Evolutionary conservation across 139 green algal genomes (phyloP).

Genomic region (Chlamydomonas urium): DNA sequence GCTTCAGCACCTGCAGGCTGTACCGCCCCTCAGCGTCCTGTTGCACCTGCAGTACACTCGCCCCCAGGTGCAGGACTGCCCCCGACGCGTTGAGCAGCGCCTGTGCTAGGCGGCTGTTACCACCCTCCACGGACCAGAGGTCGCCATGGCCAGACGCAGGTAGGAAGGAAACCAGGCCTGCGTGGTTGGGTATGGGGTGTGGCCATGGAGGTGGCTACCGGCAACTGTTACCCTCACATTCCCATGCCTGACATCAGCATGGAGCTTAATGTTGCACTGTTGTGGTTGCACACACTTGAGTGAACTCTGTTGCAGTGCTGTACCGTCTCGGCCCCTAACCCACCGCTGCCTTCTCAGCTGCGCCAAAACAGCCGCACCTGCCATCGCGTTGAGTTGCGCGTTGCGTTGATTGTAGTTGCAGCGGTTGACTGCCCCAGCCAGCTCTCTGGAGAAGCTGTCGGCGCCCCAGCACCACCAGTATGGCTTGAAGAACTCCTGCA

Average conservation of each 20-base stretch:
- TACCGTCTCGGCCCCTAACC: too few relatives aligned
- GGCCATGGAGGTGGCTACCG: background rate
- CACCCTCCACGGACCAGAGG: slow-evolving; percentile 35
- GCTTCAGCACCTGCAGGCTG: too few relatives aligned
- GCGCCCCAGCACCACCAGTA: slow-evolving; percentile 20
- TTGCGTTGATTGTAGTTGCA: slow-evolving; percentile 70
- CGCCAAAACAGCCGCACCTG: slow-evolving; percentile 22
- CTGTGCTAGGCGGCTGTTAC: slow-evolving; percentile 44
- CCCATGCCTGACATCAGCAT: too few relatives aligned
- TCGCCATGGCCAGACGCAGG: slow-evolving; percentile 32
- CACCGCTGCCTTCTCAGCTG: background rate
- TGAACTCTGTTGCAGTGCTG: too few relatives aligned
- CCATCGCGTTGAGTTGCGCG: slow-evolving; percentile 53
- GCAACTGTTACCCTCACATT: background rate
- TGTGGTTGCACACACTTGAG: too few relatives aligned
- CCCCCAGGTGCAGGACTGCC: slow-evolving; percentile 12
- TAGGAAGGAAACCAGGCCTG: slow-evolving; percentile 60
- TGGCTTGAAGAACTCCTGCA: slow-evolving; percentile 1
- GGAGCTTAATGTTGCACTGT: too few relatives aligned
- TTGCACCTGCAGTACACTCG: too few relatives aligned
- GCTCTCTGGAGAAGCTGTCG: slow-evolving; percentile 34
- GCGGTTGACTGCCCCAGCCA: slow-evolving; percentile 44
- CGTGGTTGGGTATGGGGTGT: background rate
- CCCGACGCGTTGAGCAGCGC: slow-evolving; percentile 25
- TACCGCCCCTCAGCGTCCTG: too few relatives aligned